phyloP scores from a whole-genome alignment of 768 basidiomycete genomes.

The Lentinula detonsa region DNA sequence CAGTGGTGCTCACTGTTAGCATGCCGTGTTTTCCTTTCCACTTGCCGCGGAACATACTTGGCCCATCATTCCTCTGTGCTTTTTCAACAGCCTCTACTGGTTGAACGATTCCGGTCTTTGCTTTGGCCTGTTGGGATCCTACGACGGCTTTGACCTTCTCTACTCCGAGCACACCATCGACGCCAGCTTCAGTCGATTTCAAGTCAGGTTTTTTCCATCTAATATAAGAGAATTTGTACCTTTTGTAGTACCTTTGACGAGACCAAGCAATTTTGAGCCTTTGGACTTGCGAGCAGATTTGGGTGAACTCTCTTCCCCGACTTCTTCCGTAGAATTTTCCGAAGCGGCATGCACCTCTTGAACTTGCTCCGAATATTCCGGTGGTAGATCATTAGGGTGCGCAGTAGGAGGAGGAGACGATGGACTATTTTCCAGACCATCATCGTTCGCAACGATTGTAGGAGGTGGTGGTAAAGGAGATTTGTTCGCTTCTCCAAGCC shows the following conservation, averaged over 20 bases:
- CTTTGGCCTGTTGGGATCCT: neutral
- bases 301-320: neutral
- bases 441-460: neutral
- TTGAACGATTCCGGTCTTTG: neutral
- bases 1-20: neutral
- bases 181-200: neutral
- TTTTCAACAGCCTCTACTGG: neutral
- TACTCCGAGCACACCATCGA: neutral
- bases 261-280: neutral
- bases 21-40: neutral
- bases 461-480: slow-evolving; percentile 33
- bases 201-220: neutral
- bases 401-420: neutral
- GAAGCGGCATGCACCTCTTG: neutral
- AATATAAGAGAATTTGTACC: neutral
- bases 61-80: neutral
- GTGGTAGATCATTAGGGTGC: neutral
- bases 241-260: slow-evolving; percentile 1
- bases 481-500: slow-evolving; percentile 30
- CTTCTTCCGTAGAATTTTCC: neutral
- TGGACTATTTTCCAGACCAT: neutral
- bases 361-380: neutral
- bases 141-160: neutral
- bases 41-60: neutral
- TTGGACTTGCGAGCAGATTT: neutral